phyloP scores from a whole-genome alignment of 2,329 filamentous ascomycete genomes.

The Fusarium gaditjirri region DNA sequence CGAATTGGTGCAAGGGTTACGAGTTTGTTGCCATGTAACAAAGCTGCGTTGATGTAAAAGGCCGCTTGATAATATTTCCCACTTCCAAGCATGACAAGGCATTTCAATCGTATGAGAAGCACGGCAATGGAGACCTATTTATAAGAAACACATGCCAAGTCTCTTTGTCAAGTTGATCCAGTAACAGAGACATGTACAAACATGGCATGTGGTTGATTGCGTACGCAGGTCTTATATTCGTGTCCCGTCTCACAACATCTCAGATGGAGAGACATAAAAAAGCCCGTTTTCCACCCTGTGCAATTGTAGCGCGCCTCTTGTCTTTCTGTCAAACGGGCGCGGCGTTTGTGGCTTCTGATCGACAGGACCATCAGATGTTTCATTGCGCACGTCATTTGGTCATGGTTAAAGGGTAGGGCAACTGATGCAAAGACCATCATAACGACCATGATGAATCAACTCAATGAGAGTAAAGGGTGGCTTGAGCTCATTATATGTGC shows the following conservation, averaged over 20 bases:
- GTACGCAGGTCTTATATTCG: slow-evolving; percentile 30
- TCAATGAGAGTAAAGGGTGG: background rate
- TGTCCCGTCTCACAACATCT: slow-evolving; percentile 19
- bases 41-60: background rate
- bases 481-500: background rate
- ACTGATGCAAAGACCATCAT: background rate
- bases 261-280: background rate
- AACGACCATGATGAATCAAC: background rate
- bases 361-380: slow-evolving; percentile 24
- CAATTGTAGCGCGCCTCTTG: slow-evolving; percentile 3
- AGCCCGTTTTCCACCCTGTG: slow-evolving; percentile 5
- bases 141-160: background rate
- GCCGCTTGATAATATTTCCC: background rate
- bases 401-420: background rate
- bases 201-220: slow-evolving; percentile 12
- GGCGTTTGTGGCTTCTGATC: slow-evolving; percentile 22
- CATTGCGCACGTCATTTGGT: slow-evolving; percentile 19
- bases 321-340: slow-evolving; percentile 15
- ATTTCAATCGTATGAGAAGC: background rate
- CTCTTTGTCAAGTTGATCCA: background rate
- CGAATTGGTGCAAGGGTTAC: background rate
- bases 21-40: background rate
- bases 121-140: background rate
- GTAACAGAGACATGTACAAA: background rate
- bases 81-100: background rate